phyloP scores from a whole-genome alignment of 164 flowering plant species.

The Buxus sempervirens region DNA sequence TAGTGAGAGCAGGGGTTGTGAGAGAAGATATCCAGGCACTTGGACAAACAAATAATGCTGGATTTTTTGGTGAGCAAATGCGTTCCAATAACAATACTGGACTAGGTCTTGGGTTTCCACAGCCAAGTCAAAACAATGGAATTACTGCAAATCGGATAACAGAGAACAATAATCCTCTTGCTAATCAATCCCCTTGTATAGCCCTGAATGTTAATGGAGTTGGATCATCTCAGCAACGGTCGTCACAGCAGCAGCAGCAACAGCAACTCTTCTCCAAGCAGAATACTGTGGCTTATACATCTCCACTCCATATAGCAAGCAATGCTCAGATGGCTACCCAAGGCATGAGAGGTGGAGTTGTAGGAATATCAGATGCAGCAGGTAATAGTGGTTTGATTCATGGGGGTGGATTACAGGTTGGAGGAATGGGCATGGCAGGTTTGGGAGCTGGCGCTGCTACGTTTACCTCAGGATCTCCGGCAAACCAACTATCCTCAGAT shows the following conservation, averaged over 20 bases:
- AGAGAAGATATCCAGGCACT: conserved; percentile 46
- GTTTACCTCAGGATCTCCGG: conserved; percentile 57
- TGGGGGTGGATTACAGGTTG: conserved; percentile 28
- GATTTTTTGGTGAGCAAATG: conserved; percentile 27
- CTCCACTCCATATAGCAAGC: conserved; percentile 34
- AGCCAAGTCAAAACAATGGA: conserved; percentile 21
- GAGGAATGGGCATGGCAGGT: conserved; percentile 58
- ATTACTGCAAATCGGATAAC: conserved; percentile 28
- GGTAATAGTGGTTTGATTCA: conserved; percentile 38
- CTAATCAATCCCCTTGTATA: conserved; percentile 33
- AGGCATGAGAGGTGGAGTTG: conserved; percentile 44
- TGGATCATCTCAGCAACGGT: conserved; percentile 39
- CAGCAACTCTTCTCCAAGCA: conserved; percentile 40
- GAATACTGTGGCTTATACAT: conserved; percentile 32
- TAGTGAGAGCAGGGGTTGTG: conserved; percentile 75
- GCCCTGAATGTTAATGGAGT: conserved; percentile 55
- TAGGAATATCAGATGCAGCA: conserved; percentile 43
- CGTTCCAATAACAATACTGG: conserved; percentile 21
- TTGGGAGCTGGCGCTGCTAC: conserved; percentile 46
- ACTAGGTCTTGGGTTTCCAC: conserved; percentile 39
- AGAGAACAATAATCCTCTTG: conserved; percentile 31
- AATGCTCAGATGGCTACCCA: conserved; percentile 40
- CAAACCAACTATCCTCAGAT: conserved; percentile 63
- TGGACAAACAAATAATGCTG: conserved; percentile 22
- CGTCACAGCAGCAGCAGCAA: conserved; percentile 20